phyloP scores from a whole-genome alignment of 2,329 filamentous ascomycete species.

The Coleophoma eucalyptorum region DNA sequence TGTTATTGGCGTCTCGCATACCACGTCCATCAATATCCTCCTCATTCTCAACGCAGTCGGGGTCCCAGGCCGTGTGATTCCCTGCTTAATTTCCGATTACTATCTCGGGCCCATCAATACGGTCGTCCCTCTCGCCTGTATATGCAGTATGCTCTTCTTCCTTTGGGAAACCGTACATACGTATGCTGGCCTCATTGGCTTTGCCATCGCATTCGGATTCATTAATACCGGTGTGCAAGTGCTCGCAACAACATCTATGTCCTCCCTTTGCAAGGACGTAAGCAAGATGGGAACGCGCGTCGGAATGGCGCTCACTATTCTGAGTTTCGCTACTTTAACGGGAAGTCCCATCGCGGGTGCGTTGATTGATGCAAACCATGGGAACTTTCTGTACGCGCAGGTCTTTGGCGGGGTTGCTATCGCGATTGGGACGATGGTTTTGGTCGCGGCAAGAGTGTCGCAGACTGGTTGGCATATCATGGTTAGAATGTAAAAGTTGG shows the following conservation, averaged over 20 bases:
- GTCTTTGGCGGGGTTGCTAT: background rate
- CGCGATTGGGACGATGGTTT: background rate
- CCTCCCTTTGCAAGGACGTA: conserved; percentile 44
- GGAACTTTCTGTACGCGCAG: background rate
- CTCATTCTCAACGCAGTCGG: conserved; percentile 49
- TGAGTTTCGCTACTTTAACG: background rate
- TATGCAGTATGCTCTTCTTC: conserved; percentile 26
- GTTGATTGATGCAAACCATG: background rate
- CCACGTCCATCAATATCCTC: conserved; percentile 40
- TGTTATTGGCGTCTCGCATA: conserved; percentile 27
- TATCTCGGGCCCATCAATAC: conserved; percentile 46
- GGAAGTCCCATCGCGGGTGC: background rate
- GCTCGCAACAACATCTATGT: conserved; percentile 43
- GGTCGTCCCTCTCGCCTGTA: conserved; percentile 37
- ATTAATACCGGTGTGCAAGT: conserved; percentile 41
- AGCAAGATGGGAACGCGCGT: conserved; percentile 48
- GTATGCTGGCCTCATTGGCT: conserved; percentile 38
- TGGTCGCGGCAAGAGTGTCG: background rate
- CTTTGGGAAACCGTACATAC: conserved; percentile 41
- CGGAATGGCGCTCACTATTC: conserved; percentile 39
- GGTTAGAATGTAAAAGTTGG: too few relatives aligned
- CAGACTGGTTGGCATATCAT: conserved; percentile 19
- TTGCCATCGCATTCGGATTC: conserved; percentile 44
- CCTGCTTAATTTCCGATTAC: conserved; percentile 38
- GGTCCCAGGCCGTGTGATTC: conserved; percentile 40